These are phyloP conservation scores for Cutaneotrichosporon sp. DNA, from an alignment of 1,284 basidiomycete species.

Conservation along the genomic window DNA sequence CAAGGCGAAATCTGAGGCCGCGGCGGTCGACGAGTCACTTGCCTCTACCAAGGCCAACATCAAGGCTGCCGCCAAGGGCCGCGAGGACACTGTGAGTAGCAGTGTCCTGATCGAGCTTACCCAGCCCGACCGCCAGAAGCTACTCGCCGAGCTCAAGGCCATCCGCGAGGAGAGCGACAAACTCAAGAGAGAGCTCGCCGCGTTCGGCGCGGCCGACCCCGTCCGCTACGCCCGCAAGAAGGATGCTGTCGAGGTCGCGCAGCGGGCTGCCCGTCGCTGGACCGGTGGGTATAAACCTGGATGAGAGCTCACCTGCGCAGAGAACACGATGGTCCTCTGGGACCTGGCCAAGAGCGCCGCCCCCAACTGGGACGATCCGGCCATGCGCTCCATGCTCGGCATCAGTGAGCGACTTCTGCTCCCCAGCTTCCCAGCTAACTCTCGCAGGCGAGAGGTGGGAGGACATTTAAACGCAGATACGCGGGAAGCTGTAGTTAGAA, in stretches of 20 bases:
- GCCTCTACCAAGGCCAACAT: background rate
- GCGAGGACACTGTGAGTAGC: constrained; percentile 66
- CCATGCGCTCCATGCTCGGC: constrained; percentile 33
- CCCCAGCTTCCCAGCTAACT: background rate
- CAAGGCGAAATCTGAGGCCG: constrained; percentile 60
- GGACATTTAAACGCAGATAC: constrained; percentile 18
- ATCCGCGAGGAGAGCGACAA: constrained; percentile 21
- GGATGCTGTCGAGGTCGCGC: constrained; percentile 68
- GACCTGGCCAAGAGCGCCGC: constrained; percentile 8
- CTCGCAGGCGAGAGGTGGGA: constrained; percentile 29
- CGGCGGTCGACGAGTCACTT: constrained; percentile 46
- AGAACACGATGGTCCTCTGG: constrained; percentile 45
- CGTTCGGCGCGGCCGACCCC: constrained; percentile 79
- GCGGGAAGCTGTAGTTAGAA: background rate
- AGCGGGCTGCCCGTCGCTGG: constrained; percentile 78
- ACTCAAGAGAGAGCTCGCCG: constrained; percentile 61
- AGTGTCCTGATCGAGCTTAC: background rate
- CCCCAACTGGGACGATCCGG: constrained; percentile 22
- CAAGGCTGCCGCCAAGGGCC: constrained; percentile 35
- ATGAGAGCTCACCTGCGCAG: constrained; percentile 20
- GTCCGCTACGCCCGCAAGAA: constrained; percentile 72
- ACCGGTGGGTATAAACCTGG: constrained; percentile 65
- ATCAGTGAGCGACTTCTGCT: constrained; percentile 40
- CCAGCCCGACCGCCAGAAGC: constrained; percentile 61
- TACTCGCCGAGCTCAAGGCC: constrained; percentile 57